Base-by-base conservation (phyloP, 2,329 filamentous ascomycete species). In the Juglanconis juglandina region DNA sequence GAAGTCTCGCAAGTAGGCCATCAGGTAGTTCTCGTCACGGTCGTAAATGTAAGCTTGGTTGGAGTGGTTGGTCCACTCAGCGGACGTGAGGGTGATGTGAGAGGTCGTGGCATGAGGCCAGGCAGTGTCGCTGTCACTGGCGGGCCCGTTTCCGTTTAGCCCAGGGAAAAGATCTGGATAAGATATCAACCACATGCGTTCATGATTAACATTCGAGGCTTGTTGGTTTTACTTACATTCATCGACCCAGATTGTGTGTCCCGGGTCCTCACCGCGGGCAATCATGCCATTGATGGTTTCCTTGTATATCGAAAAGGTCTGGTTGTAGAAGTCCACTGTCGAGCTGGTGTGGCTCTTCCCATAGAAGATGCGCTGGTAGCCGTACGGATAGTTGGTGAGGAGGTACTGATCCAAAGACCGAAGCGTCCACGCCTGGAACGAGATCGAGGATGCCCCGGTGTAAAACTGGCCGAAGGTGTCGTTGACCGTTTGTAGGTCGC, bases 261-360 rank as follows among this genome's bases (percentile, higher is more conserved):
- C 59, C 1, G 59, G 59, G 14, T 61, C 59, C 13, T 61, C 59
- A 5, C 59, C 59, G 8, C 59, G 59, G 41, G 59, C 42, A 41
- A 61, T 47, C 41, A 61, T 4, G 4, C 59, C 59, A 3, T 53
- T 30, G 30, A 61, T 37, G 17, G 42, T 57, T 13, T 61, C 59
- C 59, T 61, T 58, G 42, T 58, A 61, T 24, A 57, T 58, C 13
- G 53, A 13, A 4, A 56, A 58, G 17, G 54, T 58, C 53, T 58
- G 32, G 39, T 61, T 52, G 53, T 57, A 61, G 42, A 61, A 57
- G 4, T 56, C 49, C 37, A 39, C 34, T 1, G 53, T 58, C 4
- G 49, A 52, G 32, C 41, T 51, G 10, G 59, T 61, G 37, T 61
- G 59, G 35, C 59, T 61, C 54, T 61, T 61, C 41, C 59, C 59